phyloP scores from a whole-genome alignment of 306 rosid species.

The Calophaca sinica region DNA sequence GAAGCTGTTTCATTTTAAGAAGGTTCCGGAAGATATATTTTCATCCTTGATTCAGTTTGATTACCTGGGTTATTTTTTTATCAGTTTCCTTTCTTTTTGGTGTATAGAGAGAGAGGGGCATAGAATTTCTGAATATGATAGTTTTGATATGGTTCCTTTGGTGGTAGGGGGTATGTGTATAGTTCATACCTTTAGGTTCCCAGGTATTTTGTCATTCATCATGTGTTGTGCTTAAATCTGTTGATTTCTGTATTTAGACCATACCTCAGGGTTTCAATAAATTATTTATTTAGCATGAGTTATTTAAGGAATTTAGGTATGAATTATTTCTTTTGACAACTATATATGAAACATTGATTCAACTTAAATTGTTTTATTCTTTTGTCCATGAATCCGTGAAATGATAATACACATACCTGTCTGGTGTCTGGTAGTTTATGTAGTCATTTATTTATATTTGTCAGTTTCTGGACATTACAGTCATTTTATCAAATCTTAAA shows the following conservation, averaged over 20 bases:
- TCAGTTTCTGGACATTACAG: constrained; percentile 29
- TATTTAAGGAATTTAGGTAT: constrained; percentile 35
- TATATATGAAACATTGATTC: background rate
- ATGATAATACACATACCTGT: background rate
- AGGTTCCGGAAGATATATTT: constrained; percentile 13
- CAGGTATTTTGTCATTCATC: constrained; percentile 60
- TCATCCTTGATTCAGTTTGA: constrained; percentile 39
- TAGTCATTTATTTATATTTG: constrained; percentile 43
- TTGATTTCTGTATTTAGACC: constrained; percentile 63
- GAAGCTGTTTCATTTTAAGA: constrained; percentile 56
- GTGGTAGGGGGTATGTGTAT: constrained; percentile 71
- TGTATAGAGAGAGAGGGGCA: constrained; percentile 61
- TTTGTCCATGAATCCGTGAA: background rate
- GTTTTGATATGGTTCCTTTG: constrained; percentile 56
- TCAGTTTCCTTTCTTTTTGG: constrained; percentile 17
- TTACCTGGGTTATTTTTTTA: constrained; percentile 49
- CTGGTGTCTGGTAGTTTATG: background rate
- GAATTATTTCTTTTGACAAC: constrained; percentile 38
- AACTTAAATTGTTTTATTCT: constrained; percentile 19
- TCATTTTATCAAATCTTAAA: constrained; percentile 41
- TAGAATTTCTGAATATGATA: constrained; percentile 58
- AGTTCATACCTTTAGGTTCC: constrained; percentile 64
- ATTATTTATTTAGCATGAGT: constrained; percentile 49
- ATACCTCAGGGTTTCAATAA: constrained; percentile 69
- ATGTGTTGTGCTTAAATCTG: constrained; percentile 60